Base-by-base conservation (phyloP, 371 early-diverging fungal species). In the Rhizopus delemar region DNA sequence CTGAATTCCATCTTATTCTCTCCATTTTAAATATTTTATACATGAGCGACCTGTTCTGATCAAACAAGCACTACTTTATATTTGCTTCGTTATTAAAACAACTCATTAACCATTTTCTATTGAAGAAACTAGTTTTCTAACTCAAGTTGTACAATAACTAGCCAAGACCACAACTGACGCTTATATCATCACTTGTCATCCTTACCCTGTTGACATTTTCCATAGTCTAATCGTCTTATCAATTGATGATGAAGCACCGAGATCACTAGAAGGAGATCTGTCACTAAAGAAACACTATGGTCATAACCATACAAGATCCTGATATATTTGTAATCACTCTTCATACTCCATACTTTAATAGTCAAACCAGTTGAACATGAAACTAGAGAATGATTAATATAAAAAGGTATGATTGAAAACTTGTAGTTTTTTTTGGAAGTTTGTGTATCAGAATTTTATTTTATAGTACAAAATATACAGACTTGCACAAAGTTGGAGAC, bases 141-240 rank as follows among this genome's bases (percentile, higher is more conserved):
- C 92, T 96, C 96, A 95, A 60, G 93, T 85, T n/a, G 84, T 68
- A 70, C 93, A 92, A 62, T 85, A 92, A 22, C 93, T 93, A 59
- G 22, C 34, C 8, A 39, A n/a, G 22, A 22, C 22, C 22, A 22
- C n/a, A 34, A 7, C 9, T 35, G 3, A 16, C 8, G 43, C 15
- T 34, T 31, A 49, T 22, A 32, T 8, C 9, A 32, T 7, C 28
- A 12, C 3, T 31, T 29, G 46, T 22, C 46, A 13, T 28, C 15
- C 32, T 51, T 78, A 91, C 85, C 91, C 91, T 32, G 90, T 82
- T 11, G 86, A 49, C 2, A 89, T 62, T 60, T 96, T 94, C 96
- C 96, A 95, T 4, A 94, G 62, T 68, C 88, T 90, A 58, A 95
- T 84, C 2, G 93, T 89, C 63, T 87, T 88, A 62, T 95, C 96